These are phyloP conservation scores for Diversispora epigaea DNA, from an alignment of 192 early-diverging fungal species.

Conservation along the genomic window DNA sequence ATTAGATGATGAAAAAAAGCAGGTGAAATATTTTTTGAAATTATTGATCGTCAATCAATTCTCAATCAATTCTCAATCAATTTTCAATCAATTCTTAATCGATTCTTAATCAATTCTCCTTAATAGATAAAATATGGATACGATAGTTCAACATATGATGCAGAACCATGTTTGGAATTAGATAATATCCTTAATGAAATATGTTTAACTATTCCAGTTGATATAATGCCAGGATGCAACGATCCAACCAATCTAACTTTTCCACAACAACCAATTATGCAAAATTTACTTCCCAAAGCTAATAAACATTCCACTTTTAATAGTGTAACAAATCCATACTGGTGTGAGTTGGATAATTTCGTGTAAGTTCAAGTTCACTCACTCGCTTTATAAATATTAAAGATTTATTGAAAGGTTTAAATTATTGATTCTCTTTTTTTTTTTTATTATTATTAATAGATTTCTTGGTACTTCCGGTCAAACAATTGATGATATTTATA, in stretches of 20 bases:
- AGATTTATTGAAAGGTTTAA: not conserved
- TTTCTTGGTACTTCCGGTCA: conserved; percentile 85
- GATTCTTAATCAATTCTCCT: not conserved
- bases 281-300: conserved; percentile 66
- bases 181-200: conserved; percentile 71
- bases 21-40: conserved; percentile 12
- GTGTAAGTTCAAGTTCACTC: conserved; percentile 42
- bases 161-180: conserved; percentile 51
- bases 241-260: conserved; percentile 79
- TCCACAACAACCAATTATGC: conserved; percentile 86
- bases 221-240: conserved; percentile 76
- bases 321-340: conserved; percentile 80
- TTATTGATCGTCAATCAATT: not conserved
- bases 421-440: not conserved
- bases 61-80: not conserved
- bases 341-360: conserved; percentile 63
- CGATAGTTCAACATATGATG: conserved; percentile 47
- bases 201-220: conserved; percentile 60
- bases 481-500: conserved; percentile 81
- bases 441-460: conserved; percentile 40
- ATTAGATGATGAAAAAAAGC: conserved; percentile 48
- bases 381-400: not conserved
- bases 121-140: conserved; percentile 55
- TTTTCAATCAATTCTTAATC: not conserved
- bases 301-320: conserved; percentile 61